phyloP scores from a whole-genome alignment of 1,139 yeast species.

The Nakaseomyces kungkrabaensis region DNA sequence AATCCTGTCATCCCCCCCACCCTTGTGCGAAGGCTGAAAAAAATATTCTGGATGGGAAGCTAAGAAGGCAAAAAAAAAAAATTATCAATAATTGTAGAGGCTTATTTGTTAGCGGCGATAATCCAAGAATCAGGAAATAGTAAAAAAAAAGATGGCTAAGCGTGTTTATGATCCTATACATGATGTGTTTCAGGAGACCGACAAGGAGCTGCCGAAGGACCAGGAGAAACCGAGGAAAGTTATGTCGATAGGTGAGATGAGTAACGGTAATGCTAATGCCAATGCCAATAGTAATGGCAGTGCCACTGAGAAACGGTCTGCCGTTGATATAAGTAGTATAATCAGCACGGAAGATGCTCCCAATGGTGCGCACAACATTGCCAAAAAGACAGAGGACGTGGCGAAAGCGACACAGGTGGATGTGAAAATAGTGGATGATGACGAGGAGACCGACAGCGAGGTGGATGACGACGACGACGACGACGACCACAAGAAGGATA shows the following conservation, averaged over 20 bases:
- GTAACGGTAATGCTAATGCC: not conserved
- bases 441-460: constrained; percentile 16
- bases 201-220: not conserved
- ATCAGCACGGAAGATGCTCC: not conserved
- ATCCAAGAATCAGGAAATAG: not conserved
- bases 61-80: no score
- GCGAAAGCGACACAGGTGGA: not conserved
- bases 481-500: not conserved
- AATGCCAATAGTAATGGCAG: no score
- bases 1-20: no score
- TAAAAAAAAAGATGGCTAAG: constrained; percentile 15
- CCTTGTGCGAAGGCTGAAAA: not conserved
- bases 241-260: constrained; percentile 1
- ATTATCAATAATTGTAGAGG: no score
- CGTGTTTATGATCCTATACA: constrained; percentile 30
- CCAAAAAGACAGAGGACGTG: no score
- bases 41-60: not conserved
- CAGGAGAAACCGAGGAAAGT: not conserved
- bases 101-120: no score
- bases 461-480: constrained; percentile 16
- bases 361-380: no score
- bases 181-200: constrained; percentile 24
- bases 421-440: constrained; percentile 5
- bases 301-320: not conserved
- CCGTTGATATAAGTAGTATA: not conserved